Conservation (phyloP, 352 stramenopile genomes). For the Peronospora belbahrii region DNA sequence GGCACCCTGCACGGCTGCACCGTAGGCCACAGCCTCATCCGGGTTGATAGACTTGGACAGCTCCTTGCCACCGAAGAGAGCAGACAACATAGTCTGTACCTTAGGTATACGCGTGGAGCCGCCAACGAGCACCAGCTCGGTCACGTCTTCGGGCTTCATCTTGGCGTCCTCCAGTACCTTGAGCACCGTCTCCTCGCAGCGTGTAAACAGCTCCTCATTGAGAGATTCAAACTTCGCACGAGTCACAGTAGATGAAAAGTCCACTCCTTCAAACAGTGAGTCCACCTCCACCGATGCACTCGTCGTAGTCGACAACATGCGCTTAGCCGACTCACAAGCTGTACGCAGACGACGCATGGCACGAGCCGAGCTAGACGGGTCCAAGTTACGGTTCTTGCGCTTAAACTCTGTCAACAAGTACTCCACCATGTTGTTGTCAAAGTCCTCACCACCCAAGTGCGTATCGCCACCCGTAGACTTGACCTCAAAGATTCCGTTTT, state of each 20-base stretch:
- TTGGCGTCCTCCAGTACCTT: slow-evolving; percentile 59
- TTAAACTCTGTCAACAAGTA: slow-evolving; percentile 94
- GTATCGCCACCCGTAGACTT: slow-evolving; percentile 94
- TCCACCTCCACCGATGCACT: slow-evolving; percentile 92
- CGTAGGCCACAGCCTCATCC: slow-evolving; percentile 76
- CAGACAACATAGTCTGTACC: slow-evolving; percentile 51
- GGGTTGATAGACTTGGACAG: slow-evolving; percentile 69
- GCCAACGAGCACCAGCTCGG: slow-evolving; percentile 49
- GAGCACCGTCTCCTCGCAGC: slow-evolving; percentile 74
- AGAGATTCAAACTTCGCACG: slow-evolving; percentile 90
- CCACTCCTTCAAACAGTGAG: slow-evolving; percentile 91
- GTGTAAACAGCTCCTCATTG: slow-evolving; percentile 75
- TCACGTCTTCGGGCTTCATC: slow-evolving; percentile 60
- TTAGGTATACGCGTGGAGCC: slow-evolving; percentile 57
- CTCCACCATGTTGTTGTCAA: slow-evolving; percentile 94
- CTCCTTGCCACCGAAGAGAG: slow-evolving; percentile 53
- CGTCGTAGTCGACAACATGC: slow-evolving; percentile 91
- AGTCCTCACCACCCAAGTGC: slow-evolving; percentile 91
- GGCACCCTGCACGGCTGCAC: slow-evolving; percentile 55
- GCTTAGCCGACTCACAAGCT: slow-evolving; percentile 96
- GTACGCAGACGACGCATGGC: slow-evolving; percentile 93
- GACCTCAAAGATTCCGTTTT: slow-evolving; percentile 96
- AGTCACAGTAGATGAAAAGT: slow-evolving; percentile 92
- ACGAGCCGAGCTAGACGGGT: slow-evolving; percentile 86
- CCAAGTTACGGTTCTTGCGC: slow-evolving; percentile 84